Base-by-base conservation (phyloP, 2,329 filamentous ascomycete species). In the Curvularia verruculosa region DNA sequence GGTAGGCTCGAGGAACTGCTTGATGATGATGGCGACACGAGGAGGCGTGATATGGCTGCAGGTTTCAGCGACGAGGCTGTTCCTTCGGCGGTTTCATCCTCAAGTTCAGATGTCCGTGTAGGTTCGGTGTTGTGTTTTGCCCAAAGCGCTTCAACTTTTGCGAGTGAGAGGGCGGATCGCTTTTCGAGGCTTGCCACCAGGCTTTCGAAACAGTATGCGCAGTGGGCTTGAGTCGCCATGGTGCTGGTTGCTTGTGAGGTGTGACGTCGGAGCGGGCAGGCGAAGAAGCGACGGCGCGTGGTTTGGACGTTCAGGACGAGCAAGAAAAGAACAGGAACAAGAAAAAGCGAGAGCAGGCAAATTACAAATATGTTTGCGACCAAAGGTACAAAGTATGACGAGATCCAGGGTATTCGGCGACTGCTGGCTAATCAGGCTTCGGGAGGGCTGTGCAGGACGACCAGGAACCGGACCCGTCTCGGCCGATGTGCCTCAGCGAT, bases 121-220 rank as follows among this genome's bases (percentile, higher is more conserved):
- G 34, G 47, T 65, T 63, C 57, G 59, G 67, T 71, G 39, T 82
- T 76, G 69, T 86, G 83, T 61, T 81, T 77, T 46, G 82, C 79
- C 84, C 86, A 96, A 7, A 89, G 85, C 18, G 85, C 80, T 78
- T 94, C 85, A 58, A 96, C 84, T 62, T 89, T 82, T 41, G 81
- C 75, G 23, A 98, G 85, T 47, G 81, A 83, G 67, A 92, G 81
- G 10, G 90, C 80, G 56, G 87, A 82, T 60, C 89, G 88, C 62
- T 84, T 80, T 65, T 91, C 85, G 65, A 96, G 90, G 59, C 87
- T 85, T 52, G 93, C 89, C 48, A 86, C 84, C 36, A 99, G 87
- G 39, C 84, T 83, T 79, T 99, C 95, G 82, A 99, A 98, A 81
- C 93, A 97, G 78, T 89, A 93, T 71, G 94, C 87, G 78, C 93